Base-by-base conservation (phyloP, 768 basidiomycete species). In the Fomitopsis serialis region DNA sequence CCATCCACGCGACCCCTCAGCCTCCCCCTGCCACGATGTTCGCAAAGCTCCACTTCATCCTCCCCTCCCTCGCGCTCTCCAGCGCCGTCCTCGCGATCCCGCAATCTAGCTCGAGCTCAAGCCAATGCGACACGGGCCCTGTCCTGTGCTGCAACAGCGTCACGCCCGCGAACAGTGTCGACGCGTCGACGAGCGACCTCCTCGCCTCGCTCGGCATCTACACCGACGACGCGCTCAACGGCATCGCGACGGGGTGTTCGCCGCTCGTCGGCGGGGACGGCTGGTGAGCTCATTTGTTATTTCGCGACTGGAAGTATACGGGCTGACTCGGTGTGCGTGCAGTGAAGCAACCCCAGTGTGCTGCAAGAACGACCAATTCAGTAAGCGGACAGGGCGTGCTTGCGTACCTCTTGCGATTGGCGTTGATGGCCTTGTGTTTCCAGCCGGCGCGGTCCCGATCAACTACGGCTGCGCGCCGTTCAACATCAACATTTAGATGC, bases 91-190 rank as follows among this genome's bases (percentile, higher is more conserved):
- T 40, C 37, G 37, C 37, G 37, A 6, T 40, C 37, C 37, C 37
- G 8, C 37, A 15, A 15, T 15, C 29, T 47, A 37, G 56, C 54
- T 36, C 21, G 25, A n/a, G 35, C 15, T 9, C 11, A 23, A 34
- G 45, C 15, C 49, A 56, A 48, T 64, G 63, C 55, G 25, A 35
- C 45, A 54, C 59, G n/a, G 61, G 58, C 46, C 21, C 58, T 19
- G 29, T 56, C 10, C 58, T 55, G 45, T 64, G 63, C 61, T 64
- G 63, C 59, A 52, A 62, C 50, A 19, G 29, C 32, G 53, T 62
- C 43, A 50, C 58, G 42, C 48, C 53, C 15, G 50, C 61, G 9
- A 22, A 23, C 43, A 54, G 53, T 1, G 23, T 23, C 13, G 21
- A 25, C 27, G 50, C 35, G 17, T 3, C 24, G 10, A 19, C 27